These are phyloP conservation scores for Cercospora berteroae DNA, from an alignment of 2,329 filamentous ascomycete species.

Conservation along the genomic window DNA sequence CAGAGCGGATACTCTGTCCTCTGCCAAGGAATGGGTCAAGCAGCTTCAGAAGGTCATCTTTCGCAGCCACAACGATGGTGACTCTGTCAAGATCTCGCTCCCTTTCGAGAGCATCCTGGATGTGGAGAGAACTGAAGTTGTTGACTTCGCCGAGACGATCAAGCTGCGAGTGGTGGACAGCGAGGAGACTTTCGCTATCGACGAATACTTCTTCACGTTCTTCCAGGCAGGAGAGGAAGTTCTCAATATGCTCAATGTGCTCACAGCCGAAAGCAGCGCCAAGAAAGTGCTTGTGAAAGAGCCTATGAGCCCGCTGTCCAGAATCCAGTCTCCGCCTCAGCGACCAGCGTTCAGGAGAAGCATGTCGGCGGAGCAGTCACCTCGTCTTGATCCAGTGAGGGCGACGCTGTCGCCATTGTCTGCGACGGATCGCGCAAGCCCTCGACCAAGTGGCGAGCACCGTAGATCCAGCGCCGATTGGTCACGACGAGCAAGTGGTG, in stretches of 20 bases:
- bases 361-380: conserved; percentile 18
- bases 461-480: conserved; percentile 42
- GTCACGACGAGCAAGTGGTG: conserved; percentile 35
- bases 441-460: conserved; percentile 45
- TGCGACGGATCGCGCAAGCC: conserved; percentile 38
- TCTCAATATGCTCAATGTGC: conserved; percentile 61
- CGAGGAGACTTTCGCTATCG: conserved; percentile 89
- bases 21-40: conserved; percentile 96
- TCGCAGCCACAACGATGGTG: conserved; percentile 89
- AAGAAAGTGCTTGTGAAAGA: conserved; percentile 18
- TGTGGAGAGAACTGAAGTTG: conserved; percentile 84
- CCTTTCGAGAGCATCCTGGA: conserved; percentile 88
- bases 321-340: conserved; percentile 4
- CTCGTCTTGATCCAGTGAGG: conserved; percentile 40
- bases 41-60: conserved; percentile 93
- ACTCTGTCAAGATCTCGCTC: conserved; percentile 92
- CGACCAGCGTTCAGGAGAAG: conserved; percentile 5
- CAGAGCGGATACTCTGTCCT: conserved; percentile 79
- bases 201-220: conserved; percentile 98
- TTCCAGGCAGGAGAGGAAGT: conserved; percentile 74
- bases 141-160: conserved; percentile 89
- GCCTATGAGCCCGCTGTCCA: conserved; percentile 6
- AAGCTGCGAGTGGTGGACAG: conserved; percentile 92
- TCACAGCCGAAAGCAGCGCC: conserved; percentile 63
- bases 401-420: conserved; percentile 47